phyloP scores from a whole-genome alignment of 2,329 filamentous ascomycete genomes.

The Penicillium olsonii region DNA sequence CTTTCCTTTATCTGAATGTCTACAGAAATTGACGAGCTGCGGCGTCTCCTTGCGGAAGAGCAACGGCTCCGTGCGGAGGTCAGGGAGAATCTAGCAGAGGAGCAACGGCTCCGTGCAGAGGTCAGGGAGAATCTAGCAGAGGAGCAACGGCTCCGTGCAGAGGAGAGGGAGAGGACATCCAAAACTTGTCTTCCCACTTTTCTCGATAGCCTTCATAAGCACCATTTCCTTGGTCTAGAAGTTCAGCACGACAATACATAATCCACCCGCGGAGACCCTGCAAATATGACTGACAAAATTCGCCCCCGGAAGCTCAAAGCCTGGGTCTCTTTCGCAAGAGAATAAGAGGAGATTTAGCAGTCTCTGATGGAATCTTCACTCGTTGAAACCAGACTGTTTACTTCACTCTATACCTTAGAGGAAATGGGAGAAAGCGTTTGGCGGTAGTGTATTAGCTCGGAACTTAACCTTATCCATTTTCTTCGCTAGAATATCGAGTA shows the following conservation, averaged over 20 bases:
- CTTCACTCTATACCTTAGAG: constrained; percentile 14
- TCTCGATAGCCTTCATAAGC: constrained; percentile 18
- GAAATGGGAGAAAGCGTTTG: constrained; percentile 15
- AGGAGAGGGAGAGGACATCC: constrained; percentile 15
- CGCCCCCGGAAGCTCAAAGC: constrained; percentile 16
- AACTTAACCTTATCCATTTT: constrained; percentile 23
- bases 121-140: not conserved
- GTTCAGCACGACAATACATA: constrained; percentile 18
- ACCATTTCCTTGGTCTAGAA: constrained; percentile 19
- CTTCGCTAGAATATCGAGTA: constrained; percentile 10
- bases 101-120: not conserved
- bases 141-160: constrained; percentile 1
- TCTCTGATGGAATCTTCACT: constrained; percentile 18
- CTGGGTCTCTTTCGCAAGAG: constrained; percentile 17
- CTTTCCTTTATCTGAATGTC: not conserved
- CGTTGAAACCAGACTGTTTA: constrained; percentile 18
- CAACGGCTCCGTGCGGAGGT: not conserved
- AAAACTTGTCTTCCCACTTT: constrained; percentile 20
- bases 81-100: too few species aligned
- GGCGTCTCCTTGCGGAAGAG: not conserved
- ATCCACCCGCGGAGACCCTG: constrained; percentile 20
- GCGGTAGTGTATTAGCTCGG: constrained; percentile 16
- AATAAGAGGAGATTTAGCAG: constrained; percentile 18
- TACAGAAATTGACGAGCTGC: not conserved
- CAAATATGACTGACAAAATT: constrained; percentile 20